A percentile compares a stretch with the other conserved stretches of the same genome.
Evolutionary conservation across 441 rosid species (phyloP).

Genomic region (Eugenia klotzschiana): DNA sequence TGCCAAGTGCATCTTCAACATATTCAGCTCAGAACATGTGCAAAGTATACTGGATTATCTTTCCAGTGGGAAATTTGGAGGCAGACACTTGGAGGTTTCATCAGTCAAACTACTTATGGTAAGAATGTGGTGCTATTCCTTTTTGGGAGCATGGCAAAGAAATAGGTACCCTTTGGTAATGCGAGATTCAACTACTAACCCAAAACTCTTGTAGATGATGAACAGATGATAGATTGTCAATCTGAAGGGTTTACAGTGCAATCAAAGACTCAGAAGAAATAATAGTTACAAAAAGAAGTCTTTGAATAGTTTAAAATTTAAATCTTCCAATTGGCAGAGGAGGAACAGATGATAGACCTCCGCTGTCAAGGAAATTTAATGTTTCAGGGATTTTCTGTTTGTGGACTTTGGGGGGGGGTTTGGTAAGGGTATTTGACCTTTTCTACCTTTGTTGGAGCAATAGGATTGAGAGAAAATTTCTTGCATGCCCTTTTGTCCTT

Average conservation of each 20-base stretch:
- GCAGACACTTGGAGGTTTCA: slow-evolving; percentile 29
- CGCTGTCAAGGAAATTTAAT: background rate
- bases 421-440: background rate
- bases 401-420: background rate
- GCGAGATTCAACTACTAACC: background rate
- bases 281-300: background rate
- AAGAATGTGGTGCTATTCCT: slow-evolving; percentile 14
- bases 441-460: background rate
- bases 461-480: background rate
- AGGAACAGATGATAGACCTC: background rate
- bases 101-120: slow-evolving; percentile 68
- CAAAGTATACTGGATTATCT: slow-evolving; percentile 43
- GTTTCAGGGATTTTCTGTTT: background rate
- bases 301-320: background rate
- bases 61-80: slow-evolving; percentile 19
- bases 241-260: background rate
- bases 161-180: background rate
- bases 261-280: background rate
- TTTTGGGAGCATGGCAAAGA: background rate
- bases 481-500: background rate
- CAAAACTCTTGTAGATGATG: background rate
- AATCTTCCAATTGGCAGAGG: background rate
- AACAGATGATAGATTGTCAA: background rate
- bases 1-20: slow-evolving; percentile 53
- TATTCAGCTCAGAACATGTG: slow-evolving; percentile 67